A percentile compares a stretch with the other conserved stretches of the same genome.
These are phyloP conservation scores for Starmerella kuoi DNA, from an alignment of 805 yeast genomes.

Conservation along the genomic window DNA sequence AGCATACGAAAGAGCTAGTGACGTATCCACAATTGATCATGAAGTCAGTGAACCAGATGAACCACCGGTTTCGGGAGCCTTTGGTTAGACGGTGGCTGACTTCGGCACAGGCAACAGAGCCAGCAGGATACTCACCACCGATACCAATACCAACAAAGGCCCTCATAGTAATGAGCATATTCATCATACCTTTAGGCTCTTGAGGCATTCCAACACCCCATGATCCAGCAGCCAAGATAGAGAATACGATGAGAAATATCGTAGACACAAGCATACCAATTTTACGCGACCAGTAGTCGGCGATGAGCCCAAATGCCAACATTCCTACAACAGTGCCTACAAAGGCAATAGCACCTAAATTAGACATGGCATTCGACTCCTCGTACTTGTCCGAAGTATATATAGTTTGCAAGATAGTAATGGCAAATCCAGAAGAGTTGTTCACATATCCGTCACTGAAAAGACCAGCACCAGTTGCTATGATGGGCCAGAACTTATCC, in stretches of 20 bases:
- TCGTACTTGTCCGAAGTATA: conserved; percentile 50
- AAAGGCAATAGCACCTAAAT: conserved; percentile 78
- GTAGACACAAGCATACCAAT: conserved; percentile 74
- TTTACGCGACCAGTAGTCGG: conserved; percentile 73
- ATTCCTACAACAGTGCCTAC: conserved; percentile 88
- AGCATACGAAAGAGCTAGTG: conserved; percentile 68
- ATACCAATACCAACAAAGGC: conserved; percentile 83
- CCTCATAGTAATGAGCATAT: conserved; percentile 73
- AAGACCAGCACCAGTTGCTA: conserved; percentile 82
- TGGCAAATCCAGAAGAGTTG: conserved; percentile 66
- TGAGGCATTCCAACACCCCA: conserved; percentile 61
- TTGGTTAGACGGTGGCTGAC: conserved; percentile 65
- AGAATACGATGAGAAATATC: conserved; percentile 57
- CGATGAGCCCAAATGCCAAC: conserved; percentile 62
- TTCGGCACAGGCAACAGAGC: conserved; percentile 88
- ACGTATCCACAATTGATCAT: conserved; percentile 86
- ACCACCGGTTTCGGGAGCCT: conserved; percentile 82
- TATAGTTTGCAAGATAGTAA: conserved; percentile 53
- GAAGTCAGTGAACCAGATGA: conserved; percentile 75
- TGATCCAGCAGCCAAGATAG: conserved; percentile 68
- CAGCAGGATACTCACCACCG: conserved; percentile 92
- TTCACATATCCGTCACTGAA: conserved; percentile 90
- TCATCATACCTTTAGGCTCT: conserved; percentile 61
- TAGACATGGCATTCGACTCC: conserved; percentile 56
- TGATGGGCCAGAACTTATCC: conserved; percentile 48